These are phyloP conservation scores for Plasmodium fragile DNA, from an alignment of 169 alveolate species.

Conservation along the genomic window DNA sequence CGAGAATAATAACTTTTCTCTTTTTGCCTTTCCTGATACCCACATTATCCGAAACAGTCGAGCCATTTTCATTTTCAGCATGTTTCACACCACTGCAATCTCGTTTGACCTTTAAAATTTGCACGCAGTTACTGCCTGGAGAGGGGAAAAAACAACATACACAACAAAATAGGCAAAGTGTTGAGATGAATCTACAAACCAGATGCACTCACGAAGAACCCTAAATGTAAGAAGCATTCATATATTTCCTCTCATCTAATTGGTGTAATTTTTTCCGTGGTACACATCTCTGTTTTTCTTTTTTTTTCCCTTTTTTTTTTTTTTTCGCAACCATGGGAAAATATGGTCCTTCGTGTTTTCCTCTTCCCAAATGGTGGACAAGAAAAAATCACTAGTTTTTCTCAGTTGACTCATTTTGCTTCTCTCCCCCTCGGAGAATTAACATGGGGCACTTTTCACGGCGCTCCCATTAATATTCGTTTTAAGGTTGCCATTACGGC, in stretches of 20 bases:
- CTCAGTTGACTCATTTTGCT: neutral
- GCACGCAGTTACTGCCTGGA: conserved; percentile 23
- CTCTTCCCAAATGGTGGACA: neutral
- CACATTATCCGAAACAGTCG: neutral
- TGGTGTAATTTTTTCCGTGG: neutral
- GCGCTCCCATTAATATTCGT: neutral
- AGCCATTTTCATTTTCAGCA: neutral
- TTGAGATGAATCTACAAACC: neutral
- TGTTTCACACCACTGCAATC: conserved; percentile 3
- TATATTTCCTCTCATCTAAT: neutral
- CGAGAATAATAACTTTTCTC: conserved; percentile 16
- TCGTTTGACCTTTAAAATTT: neutral
- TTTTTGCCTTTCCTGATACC: conserved; percentile 3
- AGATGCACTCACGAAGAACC: neutral
- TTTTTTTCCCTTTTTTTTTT: neutral
- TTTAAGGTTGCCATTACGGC: neutral
- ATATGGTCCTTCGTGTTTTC: neutral
- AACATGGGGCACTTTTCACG: neutral
- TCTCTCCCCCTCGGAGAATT: neutral
- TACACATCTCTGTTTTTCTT: neutral
- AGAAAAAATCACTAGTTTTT: neutral
- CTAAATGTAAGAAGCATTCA: neutral
- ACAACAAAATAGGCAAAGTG: neutral
- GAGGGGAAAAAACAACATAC: neutral
- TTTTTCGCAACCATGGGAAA: neutral